A percentile compares a stretch with the other conserved stretches of the same genome.
These are phyloP conservation scores for Penicillium silybi DNA, from an alignment of 495 filamentous ascomycete genomes.

Conservation along the genomic window DNA sequence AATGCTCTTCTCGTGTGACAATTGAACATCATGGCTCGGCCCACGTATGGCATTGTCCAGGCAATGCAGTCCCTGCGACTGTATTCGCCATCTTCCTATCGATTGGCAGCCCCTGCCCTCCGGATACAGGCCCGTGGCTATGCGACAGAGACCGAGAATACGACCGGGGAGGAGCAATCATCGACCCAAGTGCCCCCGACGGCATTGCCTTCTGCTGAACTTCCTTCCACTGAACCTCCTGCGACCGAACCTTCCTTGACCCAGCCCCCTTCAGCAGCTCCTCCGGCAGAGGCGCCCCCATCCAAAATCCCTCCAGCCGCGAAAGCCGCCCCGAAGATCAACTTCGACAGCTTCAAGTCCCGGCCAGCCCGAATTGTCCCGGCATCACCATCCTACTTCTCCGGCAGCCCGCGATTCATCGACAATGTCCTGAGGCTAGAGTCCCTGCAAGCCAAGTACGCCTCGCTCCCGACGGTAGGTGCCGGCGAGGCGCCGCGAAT, in stretches of 20 bases:
- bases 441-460: conserved; percentile 63
- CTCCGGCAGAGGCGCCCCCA: conserved; percentile 3
- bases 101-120: conserved; percentile 5
- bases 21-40: conserved; percentile 31
- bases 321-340: conserved; percentile 43
- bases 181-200: neutral
- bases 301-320: conserved; percentile 1
- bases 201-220: neutral
- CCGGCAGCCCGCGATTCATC: conserved; percentile 75
- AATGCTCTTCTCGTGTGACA: neutral
- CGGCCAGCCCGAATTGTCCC: conserved; percentile 69
- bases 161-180: neutral
- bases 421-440: conserved; percentile 76
- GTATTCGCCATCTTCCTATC: conserved; percentile 14
- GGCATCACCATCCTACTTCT: conserved; percentile 89
- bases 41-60: conserved; percentile 32
- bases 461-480: conserved; percentile 63
- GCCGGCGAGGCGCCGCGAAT: conserved; percentile 65
- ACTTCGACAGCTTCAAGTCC: conserved; percentile 29
- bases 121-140: conserved; percentile 23
- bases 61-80: conserved; percentile 38
- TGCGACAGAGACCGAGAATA: conserved; percentile 21
- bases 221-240: neutral
- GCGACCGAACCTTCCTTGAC: neutral
- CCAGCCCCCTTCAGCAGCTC: neutral